Evolutionary conservation across 257 asterid species (phyloP), one percentile per base, ranked within the genome.

Genomic region (Przewalskia tangutica): DNA sequence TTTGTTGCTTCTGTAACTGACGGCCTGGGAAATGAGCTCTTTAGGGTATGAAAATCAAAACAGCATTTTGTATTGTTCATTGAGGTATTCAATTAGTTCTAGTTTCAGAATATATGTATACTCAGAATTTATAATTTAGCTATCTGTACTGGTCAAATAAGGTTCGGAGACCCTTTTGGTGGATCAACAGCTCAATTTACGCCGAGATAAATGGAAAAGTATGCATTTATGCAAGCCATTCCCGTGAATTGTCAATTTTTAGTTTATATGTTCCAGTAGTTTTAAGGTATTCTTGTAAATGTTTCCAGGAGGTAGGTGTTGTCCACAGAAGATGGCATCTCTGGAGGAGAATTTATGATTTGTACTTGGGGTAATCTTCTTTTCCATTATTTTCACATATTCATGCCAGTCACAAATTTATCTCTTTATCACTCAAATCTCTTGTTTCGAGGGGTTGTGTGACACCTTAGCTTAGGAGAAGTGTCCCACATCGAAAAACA

Each of bases 281-380:
- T 77, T 83, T 51, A 60, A 68, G 50, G n/a, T 56, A 65, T 56
- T 18, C 1, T 27, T 8, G 58, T 71, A 51, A 7, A 63, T 67
- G 58, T 82, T 83, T 59, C 60, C 89, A 95, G 99, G 97, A 94
- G 86, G 81, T 94, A 84, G 99, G 99, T 82, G 99, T 95, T 79
- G 99, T 95, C 84, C 99, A 95, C 87, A 88, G 94, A 88, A 91
- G 99, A 89, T 95, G 99, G 98, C 99, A 95, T 92, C 95, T 95
- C 65, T 95, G 99, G 99, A 92, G 89, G 89, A 92, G 99, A 90
- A 89, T 90, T 81, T 92, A 95, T 87, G 98, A 95, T 89, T 85
- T 95, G 83, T 95, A 95, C 86, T 86, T 95, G 90, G 98, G 99
- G 99, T 94, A 87, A 86, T 87, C 77, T 87, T 79, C 81, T 83